Evolutionary conservation across 768 basidiomycete genomes (phyloP), one percentile per base, ranked within the genome.

Genomic region (Hericium coralloides): DNA sequence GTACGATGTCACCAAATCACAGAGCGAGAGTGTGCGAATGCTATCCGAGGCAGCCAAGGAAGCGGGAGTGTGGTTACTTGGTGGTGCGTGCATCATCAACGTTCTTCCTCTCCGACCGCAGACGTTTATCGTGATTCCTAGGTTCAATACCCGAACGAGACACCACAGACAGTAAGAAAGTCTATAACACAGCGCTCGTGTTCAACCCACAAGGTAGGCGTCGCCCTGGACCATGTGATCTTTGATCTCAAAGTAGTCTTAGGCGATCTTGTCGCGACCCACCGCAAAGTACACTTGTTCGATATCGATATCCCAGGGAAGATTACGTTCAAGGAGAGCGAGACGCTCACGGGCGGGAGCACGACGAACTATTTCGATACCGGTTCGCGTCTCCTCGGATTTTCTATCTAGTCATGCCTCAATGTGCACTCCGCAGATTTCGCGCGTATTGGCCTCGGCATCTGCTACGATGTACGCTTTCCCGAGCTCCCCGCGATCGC

Each of bases 221-320:
- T 14, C 14, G 18, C 12, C 41, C 41, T 43, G 1, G 17, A 43
- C 4, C 3, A 25, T 17, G 49, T 39, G 38, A 63, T 17, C 22
- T 39, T 57, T 53, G 56, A 60, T 53, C 57, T 31, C 31, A 31
- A 31, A 41, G 52, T 55, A 14, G 22, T 45, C 5, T 4, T 58
- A 92, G 94, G 95, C 23, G 83, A 91, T 55, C 78, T 98, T 23
- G 80, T 98, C 14, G 87, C 88, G 0, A 82, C 80, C 39, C 93
- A 98, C 71, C 85, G 95, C 54, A 99, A 99, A 70, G 80, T 98
- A 2, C 97, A 99, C 67, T 75, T 99, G 4, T 99, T 98, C 70
- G 95, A 99, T 68, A 98, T 98, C 59, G 93, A 98, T 66, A 95
- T 99, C 53, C 89, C 89, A 0, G 92, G 92, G 15, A 86, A 90